Percentiles rank a stretch among this genome's conserved stretches.
Conservation (phyloP, 139 green algal species). For the Chlamydomonas applanata region DNA sequence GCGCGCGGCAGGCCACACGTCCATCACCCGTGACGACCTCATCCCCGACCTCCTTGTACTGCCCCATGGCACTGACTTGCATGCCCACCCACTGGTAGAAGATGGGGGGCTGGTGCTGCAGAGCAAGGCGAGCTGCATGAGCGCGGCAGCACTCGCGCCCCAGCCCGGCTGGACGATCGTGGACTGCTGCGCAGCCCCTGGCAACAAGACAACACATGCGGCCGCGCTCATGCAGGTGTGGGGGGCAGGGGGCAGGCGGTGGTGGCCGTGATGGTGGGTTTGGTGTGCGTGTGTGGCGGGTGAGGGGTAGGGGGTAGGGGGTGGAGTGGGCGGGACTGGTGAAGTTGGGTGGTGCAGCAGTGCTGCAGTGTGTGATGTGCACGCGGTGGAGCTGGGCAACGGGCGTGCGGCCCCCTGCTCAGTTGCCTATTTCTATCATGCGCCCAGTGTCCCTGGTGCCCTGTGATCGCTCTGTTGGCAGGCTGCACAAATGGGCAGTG, state of each 20-base stretch:
- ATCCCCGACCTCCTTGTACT: conserved; percentile 84
- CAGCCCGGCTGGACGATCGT: conserved; percentile 75
- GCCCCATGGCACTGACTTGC: conserved; percentile 82
- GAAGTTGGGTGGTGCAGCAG: too few species aligned
- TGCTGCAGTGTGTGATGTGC: too few species aligned
- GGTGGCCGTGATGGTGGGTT: not conserved
- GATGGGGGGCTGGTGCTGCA: conserved; percentile 72
- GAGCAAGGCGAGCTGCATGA: conserved; percentile 86
- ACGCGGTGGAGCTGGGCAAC: too few species aligned
- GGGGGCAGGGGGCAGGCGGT: conserved; percentile 8
- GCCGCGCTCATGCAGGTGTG: conserved; percentile 62
- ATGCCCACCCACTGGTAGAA: conserved; percentile 81
- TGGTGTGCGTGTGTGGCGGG: not conserved
- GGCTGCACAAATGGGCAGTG: too few species aligned
- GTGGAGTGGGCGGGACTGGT: too few species aligned
- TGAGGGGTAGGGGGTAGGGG: not conserved
- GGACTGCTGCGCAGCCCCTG: conserved; percentile 92
- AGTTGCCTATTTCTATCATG: too few species aligned
- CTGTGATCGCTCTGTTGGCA: too few species aligned
- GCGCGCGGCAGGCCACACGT: not conserved
- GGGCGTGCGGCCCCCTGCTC: too few species aligned
- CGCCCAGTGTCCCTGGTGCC: too few species aligned
- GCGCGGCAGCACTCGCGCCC: conserved; percentile 77
- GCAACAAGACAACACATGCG: conserved; percentile 98
- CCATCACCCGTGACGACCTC: conserved; percentile 43